Percentiles rank a stretch among this genome's conserved stretches.
Conservation (phyloP, 371 early-diverging fungal genomes). For the Saksenaea oblongispora region DNA sequence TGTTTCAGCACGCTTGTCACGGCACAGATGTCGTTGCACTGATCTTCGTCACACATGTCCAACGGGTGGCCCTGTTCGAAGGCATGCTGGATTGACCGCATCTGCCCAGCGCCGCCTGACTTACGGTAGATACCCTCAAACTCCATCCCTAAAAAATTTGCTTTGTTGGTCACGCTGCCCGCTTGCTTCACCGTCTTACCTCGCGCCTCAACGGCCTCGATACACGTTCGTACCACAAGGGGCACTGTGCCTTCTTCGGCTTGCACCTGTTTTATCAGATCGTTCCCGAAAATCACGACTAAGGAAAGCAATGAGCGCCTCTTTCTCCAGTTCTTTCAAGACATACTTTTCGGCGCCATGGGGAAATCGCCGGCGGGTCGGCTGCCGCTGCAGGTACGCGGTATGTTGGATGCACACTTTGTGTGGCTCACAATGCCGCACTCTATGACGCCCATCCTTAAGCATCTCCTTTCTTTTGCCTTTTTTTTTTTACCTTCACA, state of each 20-base stretch:
- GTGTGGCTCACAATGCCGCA: slow-evolving; percentile 39
- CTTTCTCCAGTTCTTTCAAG: not conserved
- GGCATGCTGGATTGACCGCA: slow-evolving; percentile 60
- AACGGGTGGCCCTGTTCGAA: slow-evolving; percentile 48
- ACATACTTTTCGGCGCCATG: not conserved
- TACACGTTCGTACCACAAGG: slow-evolving; percentile 71
- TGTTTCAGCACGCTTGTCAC: slow-evolving; percentile 93
- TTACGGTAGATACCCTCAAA: slow-evolving; percentile 87
- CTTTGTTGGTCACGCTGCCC: too few relatives aligned
- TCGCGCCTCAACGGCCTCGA: slow-evolving; percentile 73
- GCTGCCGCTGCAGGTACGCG: slow-evolving; percentile 26
- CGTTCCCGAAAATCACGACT: slow-evolving; percentile 37
- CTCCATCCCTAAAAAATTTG: slow-evolving; percentile 32
- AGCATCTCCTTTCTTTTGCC: not conserved
- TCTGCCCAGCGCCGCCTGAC: slow-evolving; percentile 82
- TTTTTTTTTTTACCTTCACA: slow-evolving; percentile 63
- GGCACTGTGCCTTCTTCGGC: slow-evolving; percentile 57
- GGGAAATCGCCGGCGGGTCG: slow-evolving; percentile 12
- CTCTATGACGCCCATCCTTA: too few relatives aligned
- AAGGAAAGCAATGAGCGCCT: not conserved
- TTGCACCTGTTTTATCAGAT: slow-evolving; percentile 38
- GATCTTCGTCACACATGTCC: slow-evolving; percentile 50
- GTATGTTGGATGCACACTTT: slow-evolving; percentile 36
- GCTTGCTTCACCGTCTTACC: slow-evolving; percentile 17
- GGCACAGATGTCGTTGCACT: slow-evolving; percentile 66